phyloP scores from a whole-genome alignment of 2,329 filamentous ascomycete genomes.

The Dendrostoma leiphaemia region DNA sequence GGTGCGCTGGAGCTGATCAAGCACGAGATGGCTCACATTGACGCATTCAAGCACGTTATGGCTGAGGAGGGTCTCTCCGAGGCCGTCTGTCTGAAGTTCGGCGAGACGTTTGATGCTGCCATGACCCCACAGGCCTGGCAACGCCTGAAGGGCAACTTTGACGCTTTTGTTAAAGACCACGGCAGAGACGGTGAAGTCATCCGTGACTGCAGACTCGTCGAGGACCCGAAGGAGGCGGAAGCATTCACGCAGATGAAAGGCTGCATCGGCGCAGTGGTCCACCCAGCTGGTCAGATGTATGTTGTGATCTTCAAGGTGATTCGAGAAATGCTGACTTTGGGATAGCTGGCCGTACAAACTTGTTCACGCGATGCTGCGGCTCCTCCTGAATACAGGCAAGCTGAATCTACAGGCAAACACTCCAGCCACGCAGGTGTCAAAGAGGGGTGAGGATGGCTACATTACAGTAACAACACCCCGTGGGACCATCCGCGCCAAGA shows the following conservation, averaged over 20 bases:
- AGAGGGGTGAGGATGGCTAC: constrained; percentile 23
- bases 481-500: constrained; percentile 13
- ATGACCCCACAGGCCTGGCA: constrained; percentile 31
- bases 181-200: constrained; percentile 28
- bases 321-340: neutral
- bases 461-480: constrained; percentile 23
- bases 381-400: constrained; percentile 14
- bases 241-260: constrained; percentile 31
- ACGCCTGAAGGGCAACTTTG: constrained; percentile 26
- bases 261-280: constrained; percentile 26
- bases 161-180: constrained; percentile 26
- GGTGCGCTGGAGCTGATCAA: constrained; percentile 29
- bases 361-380: constrained; percentile 18
- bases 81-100: constrained; percentile 28
- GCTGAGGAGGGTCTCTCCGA: constrained; percentile 24
- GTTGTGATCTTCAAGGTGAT: neutral
- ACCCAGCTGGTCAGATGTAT: constrained; percentile 24
- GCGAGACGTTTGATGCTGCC: constrained; percentile 31
- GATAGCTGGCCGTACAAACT: constrained; percentile 20
- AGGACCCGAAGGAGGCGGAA: constrained; percentile 25
- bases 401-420: constrained; percentile 29
- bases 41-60: constrained; percentile 15
- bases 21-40: constrained; percentile 28
- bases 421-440: constrained; percentile 23
- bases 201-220: constrained; percentile 20